A percentile compares a stretch with the other conserved stretches of the same genome.
phyloP scores from a whole-genome alignment of 108 stramenopile genomes.

The Fistulifera solaris region DNA sequence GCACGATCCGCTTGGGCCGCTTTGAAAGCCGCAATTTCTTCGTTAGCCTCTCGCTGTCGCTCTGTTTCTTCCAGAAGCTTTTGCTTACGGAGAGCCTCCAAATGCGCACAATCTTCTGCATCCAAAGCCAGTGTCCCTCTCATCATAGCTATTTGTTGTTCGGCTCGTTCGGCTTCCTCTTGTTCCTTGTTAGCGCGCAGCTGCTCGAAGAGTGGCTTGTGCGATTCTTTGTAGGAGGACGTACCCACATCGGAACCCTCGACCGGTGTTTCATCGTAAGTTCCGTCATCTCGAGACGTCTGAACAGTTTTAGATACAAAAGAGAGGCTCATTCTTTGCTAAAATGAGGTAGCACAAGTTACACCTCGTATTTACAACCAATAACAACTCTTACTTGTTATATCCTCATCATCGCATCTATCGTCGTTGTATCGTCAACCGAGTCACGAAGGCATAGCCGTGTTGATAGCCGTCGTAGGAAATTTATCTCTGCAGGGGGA shows the following conservation, averaged over 20 bases:
- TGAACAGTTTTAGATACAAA: conserved; percentile 82
- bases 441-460: no score
- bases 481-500: no score
- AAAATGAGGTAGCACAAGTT: no score
- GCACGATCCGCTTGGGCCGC: conserved; percentile 46
- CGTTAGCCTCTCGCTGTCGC: conserved; percentile 36
- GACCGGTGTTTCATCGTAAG: conserved; percentile 65
- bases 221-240: conserved; percentile 24
- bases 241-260: conserved; percentile 19
- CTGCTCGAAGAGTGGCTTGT: conserved; percentile 82
- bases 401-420: no score
- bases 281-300: conserved; percentile 63
- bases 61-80: conserved; percentile 30
- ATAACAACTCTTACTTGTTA: no score
- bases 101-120: conserved; percentile 76
- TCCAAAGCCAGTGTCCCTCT: conserved; percentile 58
- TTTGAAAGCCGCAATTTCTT: conserved; percentile 59
- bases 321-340: conserved; percentile 57
- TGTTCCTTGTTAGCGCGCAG: conserved; percentile 69
- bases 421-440: no score
- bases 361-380: no score
- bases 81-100: conserved; percentile 51
- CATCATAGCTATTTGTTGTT: conserved; percentile 52
- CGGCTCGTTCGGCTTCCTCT: conserved; percentile 56
- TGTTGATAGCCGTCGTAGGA: no score